Evolutionary conservation across 768 basidiomycete species (phyloP).

Genomic region (Suillus placidus): DNA sequence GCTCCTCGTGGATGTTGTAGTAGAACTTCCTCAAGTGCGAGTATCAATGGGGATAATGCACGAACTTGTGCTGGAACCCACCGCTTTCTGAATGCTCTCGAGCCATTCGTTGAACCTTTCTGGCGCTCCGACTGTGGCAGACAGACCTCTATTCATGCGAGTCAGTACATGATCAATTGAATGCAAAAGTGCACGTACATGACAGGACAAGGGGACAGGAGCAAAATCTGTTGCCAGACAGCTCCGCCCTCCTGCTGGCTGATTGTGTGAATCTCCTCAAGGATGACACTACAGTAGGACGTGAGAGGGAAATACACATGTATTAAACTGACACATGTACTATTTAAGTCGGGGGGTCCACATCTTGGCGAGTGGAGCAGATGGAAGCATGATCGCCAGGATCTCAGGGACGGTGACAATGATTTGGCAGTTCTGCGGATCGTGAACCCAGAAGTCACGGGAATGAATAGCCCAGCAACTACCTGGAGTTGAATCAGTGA

Average conservation of each 20-base stretch:
- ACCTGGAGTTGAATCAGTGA: constrained; percentile 37
- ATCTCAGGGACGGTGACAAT: constrained; percentile 76
- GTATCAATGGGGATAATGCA: constrained; percentile 69
- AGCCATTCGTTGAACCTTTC: constrained; percentile 71
- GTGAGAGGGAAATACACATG: constrained; percentile 7
- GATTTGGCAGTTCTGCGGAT: constrained; percentile 71
- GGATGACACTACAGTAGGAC: constrained; percentile 53
- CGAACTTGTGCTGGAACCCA: constrained; percentile 59
- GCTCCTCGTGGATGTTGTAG: constrained; percentile 42
- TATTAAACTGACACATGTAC: constrained; percentile 31
- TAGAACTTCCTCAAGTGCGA: constrained; percentile 73
- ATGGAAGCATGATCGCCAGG: constrained; percentile 67
- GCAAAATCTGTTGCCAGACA: constrained; percentile 75
- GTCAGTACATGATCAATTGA: background rate
- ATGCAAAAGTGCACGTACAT: constrained; percentile 50
- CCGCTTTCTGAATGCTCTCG: constrained; percentile 57
- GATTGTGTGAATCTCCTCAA: constrained; percentile 63
- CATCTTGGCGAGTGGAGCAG: constrained; percentile 57
- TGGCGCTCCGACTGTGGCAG: constrained; percentile 70
- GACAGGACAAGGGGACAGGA: constrained; percentile 70
- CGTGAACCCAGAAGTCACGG: constrained; percentile 61
- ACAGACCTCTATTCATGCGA: constrained; percentile 53
- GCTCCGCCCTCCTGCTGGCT: constrained; percentile 70
- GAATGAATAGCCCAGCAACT: constrained; percentile 70
- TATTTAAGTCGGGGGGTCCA: constrained; percentile 70